Base-by-base conservation (phyloP, 179 eudicot genomes). In the Corrigiola litoralis region DNA sequence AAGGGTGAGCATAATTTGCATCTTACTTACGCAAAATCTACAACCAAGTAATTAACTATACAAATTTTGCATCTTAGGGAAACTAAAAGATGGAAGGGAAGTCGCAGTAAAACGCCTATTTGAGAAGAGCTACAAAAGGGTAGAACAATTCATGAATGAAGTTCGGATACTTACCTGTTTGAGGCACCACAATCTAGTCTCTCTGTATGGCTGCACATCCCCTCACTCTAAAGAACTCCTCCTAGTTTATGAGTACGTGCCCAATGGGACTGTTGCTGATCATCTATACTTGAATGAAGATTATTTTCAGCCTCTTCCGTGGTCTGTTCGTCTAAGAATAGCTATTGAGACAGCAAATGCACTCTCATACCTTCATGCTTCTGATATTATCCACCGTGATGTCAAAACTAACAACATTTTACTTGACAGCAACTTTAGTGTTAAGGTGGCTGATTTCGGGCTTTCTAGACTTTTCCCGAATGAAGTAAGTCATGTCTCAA, bases 361-460 rank as follows among this genome's bases (percentile, higher is more conserved):
- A 23, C 63, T 91, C 53, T 77, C 82, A 1, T 91, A 84, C 68
- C 96, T 89, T 53, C 97, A 89, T 63, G 74, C 77, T 41, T 74
- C 84, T 5, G 94, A 83, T 7, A 86, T 83, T 44, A 71, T 90
- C 54, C 97, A 90, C 61, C 90, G 95, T 0, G 97, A 90, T 65
- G 89, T 91, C 23, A 90, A 90, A 69, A 84, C 96, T 0, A 70
- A 69, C 72, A 90, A 90, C 76, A 88, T 88, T 28, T 80, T 90
- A 56, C 74, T 88, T 1, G 92, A 90, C 71, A 57, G 55, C 46
- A 77, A 54, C 46, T 90, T 82, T 31, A 10, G 55, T 16, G 92
- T 90, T 32, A 88, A 87, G 56, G 95, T 90, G 17, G 97, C 92
- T 14, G 97, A 90, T 78, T 90, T 90, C 6, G 97, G 95, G 67